Base-by-base conservation (phyloP, 2,329 filamentous ascomycete genomes). In the Cytospora mali region DNA sequence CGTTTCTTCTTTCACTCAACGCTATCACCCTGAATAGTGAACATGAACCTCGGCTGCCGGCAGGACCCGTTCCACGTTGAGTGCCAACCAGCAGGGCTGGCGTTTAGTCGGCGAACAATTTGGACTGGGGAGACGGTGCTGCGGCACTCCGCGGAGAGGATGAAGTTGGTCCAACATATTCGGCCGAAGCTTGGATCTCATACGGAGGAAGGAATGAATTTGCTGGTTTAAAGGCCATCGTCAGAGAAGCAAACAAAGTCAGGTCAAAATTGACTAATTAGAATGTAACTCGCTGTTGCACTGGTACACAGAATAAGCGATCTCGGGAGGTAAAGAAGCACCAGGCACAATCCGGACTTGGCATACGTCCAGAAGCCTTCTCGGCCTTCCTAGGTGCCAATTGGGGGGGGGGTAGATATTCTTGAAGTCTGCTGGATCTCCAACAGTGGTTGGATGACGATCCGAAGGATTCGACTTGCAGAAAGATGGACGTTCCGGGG, bases 381-480 rank as follows among this genome's bases (percentile, higher is more conserved):
- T 33, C 49, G 21, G 28, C 25, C 25, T 18, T 13, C 33, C 42
- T 28, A 11, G 48, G 28, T 23, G 35, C 25, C 27, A 39, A 16
- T 39, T 6, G 14, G 14, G 4, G 2, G 4, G 4, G 6, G 18
- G 35, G 18, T 23, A 21, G 3, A 21, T 46, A 42, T 27, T 28
- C 18, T n/a, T 6, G 55, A 31, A 13, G 5, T 31, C 31, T n/a
- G 23, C 1, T 27, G 16, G 10, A 5, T 35, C 25, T 18, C 49
- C 25, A 52, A 9, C 23, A 27, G 57, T 52, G 31, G 25, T 18
- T 39, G 9, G 35, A 48, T 54, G 58, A 54, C 39, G 51, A n/a
- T 54, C 6, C 28, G 50, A 54, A 54, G 58, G 58, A 60, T 60
- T 54, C 58, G 50, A 21, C 35, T 27, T 54, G 58, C 58, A 60